Evolutionary conservation across 495 filamentous ascomycete species (phyloP), one percentile per base, ranked within the genome.

Genomic region (Trichoderma gamsii): DNA sequence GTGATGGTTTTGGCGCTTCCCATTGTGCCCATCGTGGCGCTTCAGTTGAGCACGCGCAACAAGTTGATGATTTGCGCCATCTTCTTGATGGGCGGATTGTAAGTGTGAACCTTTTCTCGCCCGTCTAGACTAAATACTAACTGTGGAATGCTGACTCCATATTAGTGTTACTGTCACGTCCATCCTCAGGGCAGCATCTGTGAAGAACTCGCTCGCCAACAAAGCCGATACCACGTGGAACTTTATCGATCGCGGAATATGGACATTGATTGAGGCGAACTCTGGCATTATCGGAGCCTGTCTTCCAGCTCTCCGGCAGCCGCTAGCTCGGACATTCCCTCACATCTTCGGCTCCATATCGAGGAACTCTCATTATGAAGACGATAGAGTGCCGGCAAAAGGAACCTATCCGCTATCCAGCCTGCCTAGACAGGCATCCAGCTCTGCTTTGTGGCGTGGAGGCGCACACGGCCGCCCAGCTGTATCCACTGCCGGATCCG

Each of bases 1-100:
- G 56, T 79, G 35, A 71, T 76, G 69, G 70, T 80, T n/a, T 75
- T 80, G 44, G 67, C 73, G 4, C 72, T 80, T 56, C 78, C 78
- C 0, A 74, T 80, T 52, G 75, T 75, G n/a, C 51, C 72, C 13
- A 66, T 79, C 1, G 35, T 77, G 46, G 69, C 61, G 65, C 71
- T 79, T 6, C 71, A 73, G 21, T 15, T 59, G 38, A 49, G 46
- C 3, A 41, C 2, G 18, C 41, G 44, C 35, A 41, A 70, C 35
- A 70, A 67, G 23, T n/a, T 43, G 9, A 44, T 41, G n/a, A 41
- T 67, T 0, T 29, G 43, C 41, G 41, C 43, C 43, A 64, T 67
- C 44, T 70, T 70, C 29, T 21, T 65, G 51, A 44, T 67, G 27
- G 69, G 65, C 23, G 69, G 69, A 9, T 70, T 70, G 69, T 67